Percentiles rank a stretch among this genome's conserved stretches.
phyloP scores from a whole-genome alignment of 1,139 yeast genomes.

The Saccharomycopsis crataegensis region DNA sequence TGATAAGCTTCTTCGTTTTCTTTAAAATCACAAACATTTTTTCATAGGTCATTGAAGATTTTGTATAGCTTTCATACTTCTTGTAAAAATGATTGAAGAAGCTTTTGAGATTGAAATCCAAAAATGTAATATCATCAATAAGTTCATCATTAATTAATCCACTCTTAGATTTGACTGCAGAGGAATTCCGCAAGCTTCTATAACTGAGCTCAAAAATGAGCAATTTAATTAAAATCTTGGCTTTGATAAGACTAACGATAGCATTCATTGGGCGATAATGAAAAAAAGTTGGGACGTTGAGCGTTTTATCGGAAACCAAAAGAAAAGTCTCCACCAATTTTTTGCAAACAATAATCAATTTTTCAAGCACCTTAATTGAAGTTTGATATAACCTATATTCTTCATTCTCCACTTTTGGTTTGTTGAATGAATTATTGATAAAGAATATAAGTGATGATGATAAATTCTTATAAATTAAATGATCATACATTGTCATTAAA shows the following conservation, averaged over 20 bases:
- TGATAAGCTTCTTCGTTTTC: conserved; percentile 43
- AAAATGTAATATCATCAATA: conserved; percentile 7
- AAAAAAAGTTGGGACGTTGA: conserved; percentile 44
- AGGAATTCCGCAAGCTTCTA: conserved; percentile 26
- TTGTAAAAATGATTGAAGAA: conserved; percentile 17
- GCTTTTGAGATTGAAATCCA: conserved; percentile 18
- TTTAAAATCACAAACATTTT: conserved; percentile 39
- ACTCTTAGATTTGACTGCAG: conserved; percentile 8
- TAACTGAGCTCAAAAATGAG: conserved; percentile 33
- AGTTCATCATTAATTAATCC: conserved; percentile 7
- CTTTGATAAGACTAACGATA: conserved; percentile 39
- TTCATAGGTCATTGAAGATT: conserved; percentile 34
- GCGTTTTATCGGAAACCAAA: conserved; percentile 33
- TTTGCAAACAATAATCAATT: conserved; percentile 38
- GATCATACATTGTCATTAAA: conserved; percentile 43
- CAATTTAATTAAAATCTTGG: conserved; percentile 38
- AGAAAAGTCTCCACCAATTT: conserved; percentile 40
- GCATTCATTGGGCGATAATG: conserved; percentile 53
- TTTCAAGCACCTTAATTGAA: conserved; percentile 28
- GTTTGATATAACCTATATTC: conserved; percentile 20
- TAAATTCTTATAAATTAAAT: conserved; percentile 33
- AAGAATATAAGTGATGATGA: conserved; percentile 20
- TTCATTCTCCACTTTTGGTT: conserved; percentile 22
- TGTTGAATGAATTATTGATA: conserved; percentile 8
- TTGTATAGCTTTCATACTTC: conserved; percentile 24